Base-by-base conservation (phyloP, 768 basidiomycete species). In the Hemileccinum impolitum region DNA sequence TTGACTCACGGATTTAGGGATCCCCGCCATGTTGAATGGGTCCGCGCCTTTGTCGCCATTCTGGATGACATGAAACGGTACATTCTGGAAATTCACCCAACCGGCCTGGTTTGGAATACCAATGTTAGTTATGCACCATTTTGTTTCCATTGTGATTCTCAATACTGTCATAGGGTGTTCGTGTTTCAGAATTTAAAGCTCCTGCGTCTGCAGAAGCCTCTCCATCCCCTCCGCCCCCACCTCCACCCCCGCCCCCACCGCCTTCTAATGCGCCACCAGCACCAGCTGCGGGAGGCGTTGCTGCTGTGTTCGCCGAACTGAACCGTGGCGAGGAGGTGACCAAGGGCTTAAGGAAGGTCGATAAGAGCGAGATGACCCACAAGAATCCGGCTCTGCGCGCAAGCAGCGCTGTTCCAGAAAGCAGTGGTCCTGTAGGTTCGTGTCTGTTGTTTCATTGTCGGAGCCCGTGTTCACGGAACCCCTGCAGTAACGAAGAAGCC, bases 361-460 rank as follows among this genome's bases (percentile, higher is more conserved):
- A 94, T 64, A 87, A 84, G 74, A 94, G 90, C 54, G 87, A 97
- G 67, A 94, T 95, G 94, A 97, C 94, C 3, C 96, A 99, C 75
- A 98, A 99, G 77, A 98, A 99, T 61, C 95, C 96, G 0, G 79
- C 83, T 10, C 70, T 99, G 32, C 74, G 96, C 26, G 80, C 75
- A 14, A 54, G 72, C 13, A 68, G 72, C 30, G 68, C 70, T 19
- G 90, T 74, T 58, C 83, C 75, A 62, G 75, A 57, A n/a, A 34
- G 47, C 48, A 71, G 76, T 31, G 1, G 53, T 40, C 62, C 70
- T 2, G 63, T 71, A 45, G 43, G 57, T 76, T 39, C 43, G 67
- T 55, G 30, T 17, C 64, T 71, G 19, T 53, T 64, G 47, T 19
- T 47, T 37, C 10, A 36, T n/a, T 43, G 23, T 12, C n/a, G 15